phyloP scores from a whole-genome alignment of 495 filamentous ascomycete genomes.

The Hyaloscypha bicolor region DNA sequence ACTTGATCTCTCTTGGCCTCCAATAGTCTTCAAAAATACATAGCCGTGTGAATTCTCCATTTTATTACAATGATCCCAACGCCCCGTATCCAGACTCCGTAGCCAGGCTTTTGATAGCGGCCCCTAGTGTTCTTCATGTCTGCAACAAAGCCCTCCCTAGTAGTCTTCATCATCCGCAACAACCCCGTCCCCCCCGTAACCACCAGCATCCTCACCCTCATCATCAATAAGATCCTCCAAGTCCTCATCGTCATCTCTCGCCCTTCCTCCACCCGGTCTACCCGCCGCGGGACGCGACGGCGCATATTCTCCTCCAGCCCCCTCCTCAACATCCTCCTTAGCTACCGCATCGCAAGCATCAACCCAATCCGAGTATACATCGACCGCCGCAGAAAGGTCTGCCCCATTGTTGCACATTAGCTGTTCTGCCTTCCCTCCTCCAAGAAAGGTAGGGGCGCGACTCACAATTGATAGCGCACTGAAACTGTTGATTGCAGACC shows the following conservation, averaged over 20 bases:
- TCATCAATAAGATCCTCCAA: conserved; percentile 37
- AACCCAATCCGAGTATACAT: conserved; percentile 98
- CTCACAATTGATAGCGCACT: conserved; percentile 91
- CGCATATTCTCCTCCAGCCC: conserved; percentile 17
- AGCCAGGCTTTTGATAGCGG: neutral
- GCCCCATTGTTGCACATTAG: neutral
- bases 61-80: conserved; percentile 13
- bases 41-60: neutral
- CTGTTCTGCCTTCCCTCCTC: neutral
- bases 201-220: conserved; percentile 28
- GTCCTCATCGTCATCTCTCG: conserved; percentile 36
- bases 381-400: conserved; percentile 77
- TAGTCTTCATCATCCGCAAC: conserved; percentile 37
- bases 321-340: conserved; percentile 46
- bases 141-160: too few species aligned
- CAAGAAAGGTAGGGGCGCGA: neutral
- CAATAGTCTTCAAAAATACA: neutral
- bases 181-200: conserved; percentile 35
- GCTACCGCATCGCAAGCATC: conserved; percentile 89
- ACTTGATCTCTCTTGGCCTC: neutral
- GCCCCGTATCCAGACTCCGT: conserved; percentile 20
- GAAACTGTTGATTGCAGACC: conserved; percentile 89
- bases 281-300: conserved; percentile 17
- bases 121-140: conserved; percentile 11
- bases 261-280: conserved; percentile 41